Percentiles rank a stretch among this genome's conserved stretches.
Conservation (phyloP, 2,329 filamentous ascomycete species). For the Aspergillus calidoustus region DNA sequence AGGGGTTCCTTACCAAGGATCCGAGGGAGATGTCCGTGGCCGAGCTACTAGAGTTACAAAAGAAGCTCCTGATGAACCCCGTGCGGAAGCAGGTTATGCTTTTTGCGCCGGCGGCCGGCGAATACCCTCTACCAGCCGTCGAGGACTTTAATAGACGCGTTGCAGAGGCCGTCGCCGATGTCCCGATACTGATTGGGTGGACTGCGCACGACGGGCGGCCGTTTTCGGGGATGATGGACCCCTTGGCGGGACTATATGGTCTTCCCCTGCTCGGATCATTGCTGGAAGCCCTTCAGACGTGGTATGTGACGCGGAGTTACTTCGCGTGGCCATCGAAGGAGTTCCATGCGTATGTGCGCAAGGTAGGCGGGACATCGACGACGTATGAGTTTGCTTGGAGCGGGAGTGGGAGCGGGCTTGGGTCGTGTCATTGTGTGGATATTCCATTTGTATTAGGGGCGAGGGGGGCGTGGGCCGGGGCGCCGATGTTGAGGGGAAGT, state of each 20-base stretch:
- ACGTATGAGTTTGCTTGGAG: constrained; percentile 2
- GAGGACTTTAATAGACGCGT: background rate
- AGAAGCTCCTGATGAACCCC: background rate
- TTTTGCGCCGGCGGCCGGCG: background rate
- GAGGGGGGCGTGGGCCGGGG: background rate
- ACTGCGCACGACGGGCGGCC: constrained; percentile 1
- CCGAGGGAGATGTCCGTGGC: background rate
- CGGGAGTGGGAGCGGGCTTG: background rate
- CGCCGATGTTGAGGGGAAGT: background rate
- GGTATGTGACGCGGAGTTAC: constrained; percentile 2
- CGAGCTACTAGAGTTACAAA: background rate
- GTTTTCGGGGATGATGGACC: constrained; percentile 1
- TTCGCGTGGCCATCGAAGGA: background rate
- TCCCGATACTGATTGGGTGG: constrained; percentile 4
- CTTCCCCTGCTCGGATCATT: background rate
- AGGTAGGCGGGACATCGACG: background rate
- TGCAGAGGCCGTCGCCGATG: background rate
- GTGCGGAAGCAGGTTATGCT: constrained; percentile 4
- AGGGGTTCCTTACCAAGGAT: background rate
- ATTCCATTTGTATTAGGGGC: constrained; percentile 3
- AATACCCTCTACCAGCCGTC: background rate
- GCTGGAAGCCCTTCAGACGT: background rate
- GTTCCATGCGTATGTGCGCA: background rate
- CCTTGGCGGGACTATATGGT: background rate
- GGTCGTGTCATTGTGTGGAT: constrained; percentile 1